Conservation (phyloP, 345 rosid species). For the Aethionema arabicum region DNA sequence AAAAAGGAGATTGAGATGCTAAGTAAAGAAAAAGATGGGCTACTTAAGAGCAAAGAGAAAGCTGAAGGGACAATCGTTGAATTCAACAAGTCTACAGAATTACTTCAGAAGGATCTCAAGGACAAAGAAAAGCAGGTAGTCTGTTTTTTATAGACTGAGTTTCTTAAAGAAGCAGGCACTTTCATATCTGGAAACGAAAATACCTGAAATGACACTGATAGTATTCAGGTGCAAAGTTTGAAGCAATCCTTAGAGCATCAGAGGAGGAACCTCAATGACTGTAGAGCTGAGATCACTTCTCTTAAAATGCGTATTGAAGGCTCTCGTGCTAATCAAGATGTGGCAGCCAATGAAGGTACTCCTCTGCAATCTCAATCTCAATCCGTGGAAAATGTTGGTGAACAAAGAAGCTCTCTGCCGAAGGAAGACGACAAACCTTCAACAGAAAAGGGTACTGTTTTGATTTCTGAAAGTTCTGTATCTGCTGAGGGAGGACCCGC, state of each 20-base stretch:
- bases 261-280: conserved; percentile 76
- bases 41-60: conserved; percentile 58
- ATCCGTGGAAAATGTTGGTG: conserved; percentile 50
- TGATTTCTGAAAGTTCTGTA: conserved; percentile 39
- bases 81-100: conserved; percentile 66
- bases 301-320: conserved; percentile 92
- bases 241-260: conserved; percentile 71
- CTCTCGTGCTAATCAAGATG: conserved; percentile 52
- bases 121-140: conserved; percentile 84
- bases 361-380: conserved; percentile 55
- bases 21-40: conserved; percentile 54
- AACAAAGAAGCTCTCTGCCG: conserved; percentile 59
- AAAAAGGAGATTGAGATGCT: conserved; percentile 56
- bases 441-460: conserved; percentile 33
- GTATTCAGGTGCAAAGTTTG: conserved; percentile 68
- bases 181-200: conserved; percentile 30
- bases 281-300: conserved; percentile 90
- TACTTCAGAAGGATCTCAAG: conserved; percentile 73
- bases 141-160: conserved; percentile 26
- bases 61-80: conserved; percentile 70
- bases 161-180: conserved; percentile 15
- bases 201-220: conserved; percentile 27
- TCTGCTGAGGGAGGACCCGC: conserved; percentile 42
- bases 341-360: conserved; percentile 46
- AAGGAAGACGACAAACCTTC: conserved; percentile 58